These are phyloP conservation scores for Chenopodium formosanum DNA, from an alignment of 148 eudicot genomes.

Conservation along the genomic window DNA sequence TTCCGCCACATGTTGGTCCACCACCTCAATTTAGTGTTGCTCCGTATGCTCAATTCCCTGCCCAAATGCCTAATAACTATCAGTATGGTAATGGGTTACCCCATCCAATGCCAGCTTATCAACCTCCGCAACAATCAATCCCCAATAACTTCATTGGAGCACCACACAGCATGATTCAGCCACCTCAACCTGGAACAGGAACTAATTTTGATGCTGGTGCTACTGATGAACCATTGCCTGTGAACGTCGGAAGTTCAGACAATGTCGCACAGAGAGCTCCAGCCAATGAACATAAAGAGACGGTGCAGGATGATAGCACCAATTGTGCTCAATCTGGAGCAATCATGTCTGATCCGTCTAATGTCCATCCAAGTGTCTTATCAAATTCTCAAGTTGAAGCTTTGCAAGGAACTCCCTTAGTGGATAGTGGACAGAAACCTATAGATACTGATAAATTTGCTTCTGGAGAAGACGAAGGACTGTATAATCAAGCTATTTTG, in stretches of 20 bases:
- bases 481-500: slow-evolving; percentile 11
- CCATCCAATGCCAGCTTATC: slow-evolving; percentile 33
- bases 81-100: slow-evolving; percentile 34
- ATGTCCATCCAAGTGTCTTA: slow-evolving; percentile 29
- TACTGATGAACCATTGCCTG: slow-evolving; percentile 19
- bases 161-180: slow-evolving; percentile 23
- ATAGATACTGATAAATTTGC: slow-evolving; percentile 13
- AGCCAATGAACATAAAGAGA: slow-evolving; percentile 14
- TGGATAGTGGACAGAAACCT: slow-evolving; percentile 18
- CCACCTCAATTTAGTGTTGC: slow-evolving; percentile 32
- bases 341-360: slow-evolving; percentile 23
- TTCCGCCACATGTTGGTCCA: slow-evolving; percentile 34
- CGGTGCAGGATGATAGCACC: slow-evolving; percentile 10
- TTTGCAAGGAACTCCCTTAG: slow-evolving; percentile 7
- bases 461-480: slow-evolving; percentile 13
- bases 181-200: slow-evolving; percentile 27
- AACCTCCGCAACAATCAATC: slow-evolving; percentile 33
- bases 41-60: slow-evolving; percentile 35
- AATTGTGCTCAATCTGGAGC: slow-evolving; percentile 19
- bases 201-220: slow-evolving; percentile 20
- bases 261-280: slow-evolving; percentile 16
- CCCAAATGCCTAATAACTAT: slow-evolving; percentile 35
- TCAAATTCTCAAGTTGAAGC: slow-evolving; percentile 20
- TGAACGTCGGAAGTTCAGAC: slow-evolving; percentile 19
- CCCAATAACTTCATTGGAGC: slow-evolving; percentile 18